Percentiles rank a stretch among this genome's conserved stretches.
Conservation (phyloP, 1,284 basidiomycete genomes). For the Pterulicium gracile region DNA sequence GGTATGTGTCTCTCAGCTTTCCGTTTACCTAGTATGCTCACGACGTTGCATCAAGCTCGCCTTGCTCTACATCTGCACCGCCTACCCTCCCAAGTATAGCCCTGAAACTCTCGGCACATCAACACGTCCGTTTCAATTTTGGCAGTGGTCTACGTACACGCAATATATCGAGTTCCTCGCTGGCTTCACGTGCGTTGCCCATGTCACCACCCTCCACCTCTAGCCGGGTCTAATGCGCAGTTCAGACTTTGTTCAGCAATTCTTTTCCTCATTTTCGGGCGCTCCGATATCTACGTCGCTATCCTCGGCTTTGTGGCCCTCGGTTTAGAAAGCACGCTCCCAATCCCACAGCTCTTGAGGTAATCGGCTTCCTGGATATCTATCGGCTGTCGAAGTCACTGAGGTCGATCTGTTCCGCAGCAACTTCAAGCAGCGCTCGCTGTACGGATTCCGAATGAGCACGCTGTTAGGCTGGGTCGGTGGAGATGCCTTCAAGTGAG, state of each 20-base stretch:
- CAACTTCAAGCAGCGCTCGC: slow-evolving; percentile 63
- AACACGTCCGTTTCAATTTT: slow-evolving; percentile 66
- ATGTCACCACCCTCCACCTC: slow-evolving; percentile 4
- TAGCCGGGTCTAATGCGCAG: slow-evolving; percentile 11
- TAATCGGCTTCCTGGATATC: slow-evolving; percentile 18
- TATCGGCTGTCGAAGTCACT: too few species aligned
- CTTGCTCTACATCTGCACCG: slow-evolving; percentile 69
- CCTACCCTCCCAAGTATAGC: slow-evolving; percentile 47
- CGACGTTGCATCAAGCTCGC: slow-evolving; percentile 36
- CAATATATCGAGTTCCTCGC: slow-evolving; percentile 78
- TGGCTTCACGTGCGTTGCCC: slow-evolving; percentile 53
- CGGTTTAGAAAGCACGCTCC: slow-evolving; percentile 74
- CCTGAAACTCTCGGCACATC: slow-evolving; percentile 50
- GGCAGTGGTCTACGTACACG: slow-evolving; percentile 74
- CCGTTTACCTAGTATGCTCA: slow-evolving; percentile 7
- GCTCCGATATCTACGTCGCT: slow-evolving; percentile 49
- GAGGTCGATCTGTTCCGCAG: slow-evolving; percentile 32
- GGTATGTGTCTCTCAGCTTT: slow-evolving; percentile 26
- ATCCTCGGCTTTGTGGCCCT: slow-evolving; percentile 70
- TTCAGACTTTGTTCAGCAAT: slow-evolving; percentile 54
- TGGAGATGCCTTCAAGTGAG: slow-evolving; percentile 76
- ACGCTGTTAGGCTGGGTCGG: slow-evolving; percentile 77
- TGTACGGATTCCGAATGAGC: slow-evolving; percentile 77
- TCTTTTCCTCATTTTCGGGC: slow-evolving; percentile 64
- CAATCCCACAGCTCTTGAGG: slow-evolving; percentile 73